A percentile compares a stretch with the other conserved stretches of the same genome.
These are phyloP conservation scores for Pisolithus sp. DNA, from an alignment of 768 basidiomycete genomes.

Conservation along the genomic window DNA sequence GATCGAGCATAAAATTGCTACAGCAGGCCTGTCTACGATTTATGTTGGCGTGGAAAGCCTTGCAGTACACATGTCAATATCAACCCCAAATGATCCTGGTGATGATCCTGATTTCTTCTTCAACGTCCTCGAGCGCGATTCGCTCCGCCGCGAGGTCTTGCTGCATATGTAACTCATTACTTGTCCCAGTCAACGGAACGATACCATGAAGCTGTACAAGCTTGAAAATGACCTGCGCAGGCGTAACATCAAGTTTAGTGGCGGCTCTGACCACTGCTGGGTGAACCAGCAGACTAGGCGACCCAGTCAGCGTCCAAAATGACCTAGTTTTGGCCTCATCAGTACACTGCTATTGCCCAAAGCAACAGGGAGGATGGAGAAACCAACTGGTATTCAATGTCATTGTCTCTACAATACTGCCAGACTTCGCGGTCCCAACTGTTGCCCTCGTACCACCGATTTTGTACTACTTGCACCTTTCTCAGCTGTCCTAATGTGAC, in stretches of 20 bases:
- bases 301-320: slow-evolving; percentile 85
- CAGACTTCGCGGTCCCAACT: slow-evolving; percentile 65
- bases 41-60: neutral
- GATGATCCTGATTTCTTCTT: slow-evolving; percentile 18
- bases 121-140: slow-evolving; percentile 28
- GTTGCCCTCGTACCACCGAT: slow-evolving; percentile 81
- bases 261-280: slow-evolving; percentile 42
- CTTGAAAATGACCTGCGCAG: slow-evolving; percentile 62
- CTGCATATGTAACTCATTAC: slow-evolving; percentile 57
- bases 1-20: neutral
- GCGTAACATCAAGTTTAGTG: slow-evolving; percentile 42
- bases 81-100: slow-evolving; percentile 26
- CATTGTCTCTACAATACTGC: slow-evolving; percentile 54
- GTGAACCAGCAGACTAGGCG: slow-evolving; percentile 53
- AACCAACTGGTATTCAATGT: slow-evolving; percentile 66
- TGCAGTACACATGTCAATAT: neutral
- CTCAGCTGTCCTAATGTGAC: slow-evolving; percentile 45
- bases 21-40: neutral
- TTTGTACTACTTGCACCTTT: slow-evolving; percentile 71
- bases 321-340: slow-evolving; percentile 42
- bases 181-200: slow-evolving; percentile 73
- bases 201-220: slow-evolving; percentile 62
- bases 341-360: neutral
- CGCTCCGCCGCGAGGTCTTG: slow-evolving; percentile 49
- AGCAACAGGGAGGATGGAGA: neutral